These are phyloP conservation scores for Talaromyces proteolyticus DNA, from an alignment of 495 filamentous ascomycete genomes.

Conservation along the genomic window DNA sequence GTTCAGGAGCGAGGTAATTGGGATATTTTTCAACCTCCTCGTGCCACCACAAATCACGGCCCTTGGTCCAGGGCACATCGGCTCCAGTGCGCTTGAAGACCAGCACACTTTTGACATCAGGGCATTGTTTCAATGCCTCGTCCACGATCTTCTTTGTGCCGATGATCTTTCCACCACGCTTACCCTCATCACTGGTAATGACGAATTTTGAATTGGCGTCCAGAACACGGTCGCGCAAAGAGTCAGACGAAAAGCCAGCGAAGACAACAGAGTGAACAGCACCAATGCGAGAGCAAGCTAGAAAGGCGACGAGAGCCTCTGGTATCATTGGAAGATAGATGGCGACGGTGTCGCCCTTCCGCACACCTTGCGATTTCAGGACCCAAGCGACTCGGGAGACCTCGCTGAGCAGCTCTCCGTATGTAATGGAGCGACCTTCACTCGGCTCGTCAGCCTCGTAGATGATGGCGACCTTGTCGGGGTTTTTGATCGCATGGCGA, in stretches of 20 bases:
- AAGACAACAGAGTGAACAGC: slow-evolving; percentile 98
- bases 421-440: slow-evolving; percentile 86
- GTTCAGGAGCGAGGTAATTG: slow-evolving; percentile 77
- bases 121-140: slow-evolving; percentile 95
- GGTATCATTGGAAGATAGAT: slow-evolving; percentile 99
- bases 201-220: slow-evolving; percentile 87
- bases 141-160: slow-evolving; percentile 99
- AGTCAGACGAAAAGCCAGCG: slow-evolving; percentile 96
- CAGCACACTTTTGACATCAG: slow-evolving; percentile 76
- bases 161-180: slow-evolving; percentile 95
- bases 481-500: slow-evolving; percentile 88
- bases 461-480: slow-evolving; percentile 90
- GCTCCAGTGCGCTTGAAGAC: slow-evolving; percentile 95
- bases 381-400: slow-evolving; percentile 82
- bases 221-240: slow-evolving; percentile 89
- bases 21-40: slow-evolving; percentile 97
- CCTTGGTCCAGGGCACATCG: slow-evolving; percentile 83
- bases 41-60: slow-evolving; percentile 96
- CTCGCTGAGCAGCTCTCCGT: slow-evolving; percentile 87
- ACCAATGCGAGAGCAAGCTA: slow-evolving; percentile 88
- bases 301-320: slow-evolving; percentile 84
- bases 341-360: slow-evolving; percentile 95
- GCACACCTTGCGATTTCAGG: slow-evolving; percentile 89
- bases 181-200: slow-evolving; percentile 96
- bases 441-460: slow-evolving; percentile 93